Conservation (phyloP, 2,329 filamentous ascomycete species). For the Paecilomyces formosus region DNA sequence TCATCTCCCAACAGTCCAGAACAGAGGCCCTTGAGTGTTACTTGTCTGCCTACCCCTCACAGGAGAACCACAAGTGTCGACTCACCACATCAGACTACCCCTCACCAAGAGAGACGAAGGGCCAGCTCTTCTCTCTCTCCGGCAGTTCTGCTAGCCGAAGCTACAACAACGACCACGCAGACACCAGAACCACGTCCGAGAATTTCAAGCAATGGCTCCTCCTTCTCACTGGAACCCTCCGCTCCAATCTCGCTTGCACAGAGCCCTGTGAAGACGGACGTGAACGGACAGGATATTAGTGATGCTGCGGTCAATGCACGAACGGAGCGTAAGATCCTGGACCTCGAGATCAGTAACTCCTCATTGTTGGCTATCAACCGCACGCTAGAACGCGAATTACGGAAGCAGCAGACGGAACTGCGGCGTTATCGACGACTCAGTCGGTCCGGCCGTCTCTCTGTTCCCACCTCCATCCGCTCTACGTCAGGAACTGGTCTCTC, state of each 20-base stretch:
- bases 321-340: conserved; percentile 87
- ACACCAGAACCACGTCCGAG: conserved; percentile 19
- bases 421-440: conserved; percentile 81
- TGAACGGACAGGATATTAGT: conserved; percentile 50
- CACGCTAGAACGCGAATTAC: conserved; percentile 80
- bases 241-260: conserved; percentile 50
- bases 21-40: conserved; percentile 10
- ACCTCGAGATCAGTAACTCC: conserved; percentile 93
- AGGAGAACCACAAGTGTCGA: conserved; percentile 28
- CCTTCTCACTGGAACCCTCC: conserved; percentile 30
- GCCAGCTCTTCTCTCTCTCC: conserved; percentile 25
- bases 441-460: conserved; percentile 66
- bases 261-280: conserved; percentile 40
- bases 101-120: conserved; percentile 15
- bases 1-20: conserved; percentile 11
- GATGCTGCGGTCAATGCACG: conserved; percentile 83
- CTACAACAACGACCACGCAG: conserved; percentile 16
- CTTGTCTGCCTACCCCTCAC: conserved; percentile 12
- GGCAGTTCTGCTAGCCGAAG: conserved; percentile 13
- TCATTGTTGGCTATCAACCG: conserved; percentile 92
- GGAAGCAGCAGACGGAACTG: conserved; percentile 83
- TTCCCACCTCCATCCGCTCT: conserved; percentile 42
- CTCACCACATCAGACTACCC: conserved; percentile 12
- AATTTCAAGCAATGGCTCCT: conserved; percentile 26
- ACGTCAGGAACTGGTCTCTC: conserved; percentile 36